phyloP scores from a whole-genome alignment of 208 protist species.

The Trypanosomatidae sp. region DNA sequence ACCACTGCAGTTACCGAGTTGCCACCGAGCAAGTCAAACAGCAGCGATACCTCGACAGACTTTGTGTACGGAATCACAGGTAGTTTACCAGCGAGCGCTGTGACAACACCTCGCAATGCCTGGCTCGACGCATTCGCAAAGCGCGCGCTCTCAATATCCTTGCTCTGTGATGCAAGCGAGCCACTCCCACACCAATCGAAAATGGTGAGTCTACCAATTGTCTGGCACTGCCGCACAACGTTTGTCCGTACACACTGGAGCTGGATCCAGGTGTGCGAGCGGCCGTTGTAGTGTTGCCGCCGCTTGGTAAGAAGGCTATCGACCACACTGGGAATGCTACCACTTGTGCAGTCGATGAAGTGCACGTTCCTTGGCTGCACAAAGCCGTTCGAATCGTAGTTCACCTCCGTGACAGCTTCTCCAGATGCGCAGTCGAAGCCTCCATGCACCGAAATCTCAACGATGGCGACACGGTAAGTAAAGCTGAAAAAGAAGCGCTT shows the following conservation, averaged over 20 bases:
- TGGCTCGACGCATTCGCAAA: constrained; percentile 45
- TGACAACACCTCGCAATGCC: constrained; percentile 22
- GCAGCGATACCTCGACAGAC: constrained; percentile 33
- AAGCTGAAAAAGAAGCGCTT: constrained; percentile 22
- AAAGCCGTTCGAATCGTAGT: constrained; percentile 33
- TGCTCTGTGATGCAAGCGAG: constrained; percentile 28
- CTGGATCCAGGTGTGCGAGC: constrained; percentile 58
- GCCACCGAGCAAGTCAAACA: constrained; percentile 55
- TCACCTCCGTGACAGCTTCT: constrained; percentile 13
- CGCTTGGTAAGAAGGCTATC: constrained; percentile 25
- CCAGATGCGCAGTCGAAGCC: constrained; percentile 34
- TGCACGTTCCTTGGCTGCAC: constrained; percentile 22
- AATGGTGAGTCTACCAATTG: constrained; percentile 40
- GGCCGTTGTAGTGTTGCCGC: constrained; percentile 31
- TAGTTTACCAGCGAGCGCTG: constrained; percentile 12
- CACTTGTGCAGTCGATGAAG: constrained; percentile 37
- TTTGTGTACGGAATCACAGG: constrained; percentile 32
- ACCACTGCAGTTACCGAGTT: constrained; percentile 48
- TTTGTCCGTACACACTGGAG: constrained; percentile 43
- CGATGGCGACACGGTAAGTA: constrained; percentile 34
- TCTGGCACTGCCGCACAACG: constrained; percentile 29
- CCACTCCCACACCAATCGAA: constrained; percentile 46
- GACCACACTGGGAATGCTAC: constrained; percentile 24
- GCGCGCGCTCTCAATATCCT: constrained; percentile 44
- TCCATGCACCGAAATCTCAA: constrained; percentile 34